phyloP scores from a whole-genome alignment of 2,329 filamentous ascomycete genomes.

The Nemania serpens region DNA sequence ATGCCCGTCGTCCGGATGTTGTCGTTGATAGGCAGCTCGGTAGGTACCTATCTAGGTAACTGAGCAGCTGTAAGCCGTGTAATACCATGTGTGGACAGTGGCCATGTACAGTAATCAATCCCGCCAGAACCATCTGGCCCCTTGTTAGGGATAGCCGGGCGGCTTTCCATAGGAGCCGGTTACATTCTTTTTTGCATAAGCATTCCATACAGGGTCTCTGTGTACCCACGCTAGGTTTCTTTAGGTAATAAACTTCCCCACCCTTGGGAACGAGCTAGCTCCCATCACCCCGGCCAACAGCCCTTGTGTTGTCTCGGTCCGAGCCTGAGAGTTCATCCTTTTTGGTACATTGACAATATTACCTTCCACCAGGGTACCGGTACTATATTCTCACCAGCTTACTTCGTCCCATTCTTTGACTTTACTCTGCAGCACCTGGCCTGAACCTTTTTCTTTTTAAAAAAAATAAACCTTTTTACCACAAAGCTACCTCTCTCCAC shows the following conservation, averaged over 20 bases:
- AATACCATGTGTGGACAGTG: neutral
- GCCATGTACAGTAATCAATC: constrained; percentile 10
- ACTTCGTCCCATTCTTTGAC: neutral
- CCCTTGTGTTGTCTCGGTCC: constrained; percentile 8
- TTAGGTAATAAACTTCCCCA: neutral
- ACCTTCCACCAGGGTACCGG: too few relatives aligned
- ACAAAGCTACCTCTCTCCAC: too few relatives aligned
- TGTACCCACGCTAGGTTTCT: neutral
- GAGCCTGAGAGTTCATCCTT: neutral
- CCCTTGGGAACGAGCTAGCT: neutral
- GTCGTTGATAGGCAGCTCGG: too few relatives aligned
- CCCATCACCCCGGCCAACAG: neutral
- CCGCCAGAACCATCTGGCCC: constrained; percentile 1
- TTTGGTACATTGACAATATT: too few relatives aligned
- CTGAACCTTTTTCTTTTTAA: neutral
- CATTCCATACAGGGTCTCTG: too few relatives aligned
- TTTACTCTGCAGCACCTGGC: neutral
- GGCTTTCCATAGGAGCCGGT: constrained; percentile 2
- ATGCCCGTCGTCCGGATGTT: too few relatives aligned
- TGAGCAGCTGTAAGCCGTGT: too few relatives aligned
- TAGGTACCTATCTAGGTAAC: too few relatives aligned
- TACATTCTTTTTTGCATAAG: neutral
- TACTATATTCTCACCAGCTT: too few relatives aligned
- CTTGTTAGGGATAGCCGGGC: neutral
- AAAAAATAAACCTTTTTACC: too few relatives aligned